Conservation (phyloP, 1,284 basidiomycete genomes). For the Leccinum huronense region DNA sequence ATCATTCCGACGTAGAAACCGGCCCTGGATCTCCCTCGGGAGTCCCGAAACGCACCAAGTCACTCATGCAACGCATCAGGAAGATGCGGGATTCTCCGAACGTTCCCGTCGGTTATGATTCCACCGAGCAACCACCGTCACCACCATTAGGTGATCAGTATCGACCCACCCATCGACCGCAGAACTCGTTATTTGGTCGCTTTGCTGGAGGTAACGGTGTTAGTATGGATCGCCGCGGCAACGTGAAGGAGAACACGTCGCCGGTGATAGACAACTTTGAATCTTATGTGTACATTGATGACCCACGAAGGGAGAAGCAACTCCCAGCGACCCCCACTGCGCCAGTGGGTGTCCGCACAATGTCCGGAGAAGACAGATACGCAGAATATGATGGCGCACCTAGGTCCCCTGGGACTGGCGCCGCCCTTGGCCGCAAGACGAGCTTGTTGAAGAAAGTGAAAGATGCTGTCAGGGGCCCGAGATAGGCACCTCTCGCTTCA, state of each 20-base stretch:
- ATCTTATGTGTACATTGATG: constrained; percentile 63
- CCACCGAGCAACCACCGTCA: constrained; percentile 46
- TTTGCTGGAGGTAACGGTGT: constrained; percentile 44
- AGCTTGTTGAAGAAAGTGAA: constrained; percentile 79
- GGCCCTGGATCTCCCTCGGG: constrained; percentile 42
- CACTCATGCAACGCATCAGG: constrained; percentile 79
- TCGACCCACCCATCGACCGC: constrained; percentile 63
- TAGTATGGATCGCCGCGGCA: constrained; percentile 30
- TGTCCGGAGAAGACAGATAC: constrained; percentile 35
- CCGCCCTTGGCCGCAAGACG: constrained; percentile 64
- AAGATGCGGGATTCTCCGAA: constrained; percentile 82
- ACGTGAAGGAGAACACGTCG: constrained; percentile 35
- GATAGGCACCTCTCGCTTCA: constrained; percentile 31
- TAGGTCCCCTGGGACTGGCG: constrained; percentile 37
- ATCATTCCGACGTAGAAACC: constrained; percentile 38
- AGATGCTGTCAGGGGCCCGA: constrained; percentile 60
- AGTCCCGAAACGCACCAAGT: constrained; percentile 68
- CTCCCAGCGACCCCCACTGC: constrained; percentile 54
- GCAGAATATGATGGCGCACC: constrained; percentile 52
- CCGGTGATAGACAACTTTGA: constrained; percentile 48
- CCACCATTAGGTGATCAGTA: constrained; percentile 45
- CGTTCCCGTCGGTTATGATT: constrained; percentile 62
- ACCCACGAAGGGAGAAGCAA: constrained; percentile 56
- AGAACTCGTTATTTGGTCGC: constrained; percentile 75
- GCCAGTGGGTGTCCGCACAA: constrained; percentile 27